Base-by-base conservation (phyloP, 495 filamentous ascomycete species). In the Platismatia glauca region DNA sequence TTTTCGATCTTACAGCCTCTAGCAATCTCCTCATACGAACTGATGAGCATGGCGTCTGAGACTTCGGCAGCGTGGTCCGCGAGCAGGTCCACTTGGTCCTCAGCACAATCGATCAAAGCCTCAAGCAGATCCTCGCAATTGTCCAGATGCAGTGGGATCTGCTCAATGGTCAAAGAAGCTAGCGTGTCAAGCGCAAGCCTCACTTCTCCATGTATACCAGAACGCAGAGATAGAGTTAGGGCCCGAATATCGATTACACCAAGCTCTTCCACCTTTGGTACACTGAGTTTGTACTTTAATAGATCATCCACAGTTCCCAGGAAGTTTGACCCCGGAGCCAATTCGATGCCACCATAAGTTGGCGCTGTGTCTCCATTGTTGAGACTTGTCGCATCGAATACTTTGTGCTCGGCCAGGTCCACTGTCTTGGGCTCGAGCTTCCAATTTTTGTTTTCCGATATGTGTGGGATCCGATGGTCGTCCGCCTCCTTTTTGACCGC, bases 221-320 rank as follows among this genome's bases (percentile, higher is more conserved):
- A 95, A 64, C 95, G 90, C n/a, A 98, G 78, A 68, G 90, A 89
- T 80, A 90, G 89, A 2, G 85, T 95, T 46, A 98, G 79, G n/a
- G 93, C 90, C 66, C 90, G 88, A 34, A 97, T 86, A 68, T 98
- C 92, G 60, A 98, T 86, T 20, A 88, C 77, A 15, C 94, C 94
- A 35, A 97, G 77, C 66, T 98, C 93, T 6, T 78, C 74, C n/a
- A 89, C 80, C 1, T 76, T 72, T 4, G 94, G 94, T 48, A 92
- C 78, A 64, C 84, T 86, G 1, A 90, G 89, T 68, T 84, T 88
- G 65, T 81, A 74, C 63, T 76, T 78, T 33, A 78, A 73, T 27
- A 95, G 74, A 34, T 89, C 84, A 50, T 78, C 76, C 24, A 88
- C 85, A 63, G 89, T 70, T 59, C 81, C 81, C 24, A 58, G 43